Percentiles rank a stretch among this genome's conserved stretches.
These are phyloP conservation scores for Colletotrichum cordylinicola DNA, from an alignment of 2,329 filamentous ascomycete species.

Conservation along the genomic window DNA sequence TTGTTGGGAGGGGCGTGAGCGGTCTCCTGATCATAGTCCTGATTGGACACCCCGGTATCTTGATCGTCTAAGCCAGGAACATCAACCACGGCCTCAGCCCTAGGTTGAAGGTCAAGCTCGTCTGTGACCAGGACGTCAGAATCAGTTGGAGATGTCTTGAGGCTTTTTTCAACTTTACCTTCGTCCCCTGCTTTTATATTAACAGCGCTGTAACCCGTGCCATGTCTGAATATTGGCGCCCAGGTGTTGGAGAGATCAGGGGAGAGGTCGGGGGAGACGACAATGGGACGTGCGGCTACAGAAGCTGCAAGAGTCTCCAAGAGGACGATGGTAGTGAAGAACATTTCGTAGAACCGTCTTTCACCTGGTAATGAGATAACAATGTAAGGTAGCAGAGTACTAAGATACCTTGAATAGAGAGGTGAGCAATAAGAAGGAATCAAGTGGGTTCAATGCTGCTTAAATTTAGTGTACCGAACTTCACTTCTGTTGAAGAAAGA, in stretches of 20 bases:
- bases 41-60: neutral
- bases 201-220: neutral
- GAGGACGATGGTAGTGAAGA: neutral
- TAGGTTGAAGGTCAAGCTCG: neutral
- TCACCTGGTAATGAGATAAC: neutral
- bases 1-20: neutral
- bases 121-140: neutral
- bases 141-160: neutral
- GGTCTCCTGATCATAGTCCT: neutral
- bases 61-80: neutral
- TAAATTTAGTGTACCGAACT: neutral
- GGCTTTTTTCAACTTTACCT: neutral
- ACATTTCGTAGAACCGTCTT: neutral
- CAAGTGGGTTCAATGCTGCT: neutral
- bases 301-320: neutral
- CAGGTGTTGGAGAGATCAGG: neutral
- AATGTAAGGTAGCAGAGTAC: neutral
- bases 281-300: neutral
- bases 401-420: neutral
- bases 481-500: neutral
- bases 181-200: neutral
- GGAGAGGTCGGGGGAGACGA: neutral
- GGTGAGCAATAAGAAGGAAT: rapidly evolving
- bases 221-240: neutral
- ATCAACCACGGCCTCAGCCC: neutral